Evolutionary conservation across 2,329 filamentous ascomycete genomes (phyloP).

Genomic region (Aspergillus vadensis): DNA sequence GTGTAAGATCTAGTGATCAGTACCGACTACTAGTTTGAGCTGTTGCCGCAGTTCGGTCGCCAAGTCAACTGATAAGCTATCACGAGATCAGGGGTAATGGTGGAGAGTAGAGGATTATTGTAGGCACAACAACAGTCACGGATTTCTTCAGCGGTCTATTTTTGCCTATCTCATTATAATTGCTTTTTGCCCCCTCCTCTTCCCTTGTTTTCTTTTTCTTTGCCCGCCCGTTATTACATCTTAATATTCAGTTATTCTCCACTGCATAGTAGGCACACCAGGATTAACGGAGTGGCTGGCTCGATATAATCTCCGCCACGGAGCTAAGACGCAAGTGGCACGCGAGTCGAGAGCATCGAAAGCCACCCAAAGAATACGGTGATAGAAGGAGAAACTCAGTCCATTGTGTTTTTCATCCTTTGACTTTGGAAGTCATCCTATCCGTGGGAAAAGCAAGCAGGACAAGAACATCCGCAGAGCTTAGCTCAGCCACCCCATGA

Average conservation of each 20-base stretch:
- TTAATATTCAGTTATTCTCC: background rate
- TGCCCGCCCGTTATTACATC: background rate
- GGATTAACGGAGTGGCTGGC: background rate
- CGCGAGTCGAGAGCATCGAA: background rate
- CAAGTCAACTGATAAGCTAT: slow-evolving; percentile 18
- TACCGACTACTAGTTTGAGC: no score
- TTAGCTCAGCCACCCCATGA: slow-evolving; percentile 4
- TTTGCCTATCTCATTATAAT: background rate
- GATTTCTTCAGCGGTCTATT: background rate
- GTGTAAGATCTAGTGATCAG: background rate
- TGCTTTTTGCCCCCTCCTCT: background rate
- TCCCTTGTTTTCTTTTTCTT: background rate
- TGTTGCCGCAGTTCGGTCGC: slow-evolving; percentile 4
- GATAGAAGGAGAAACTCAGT: background rate
- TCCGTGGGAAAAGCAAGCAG: background rate
- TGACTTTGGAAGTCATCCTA: background rate
- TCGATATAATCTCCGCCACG: background rate
- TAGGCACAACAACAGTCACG: background rate
- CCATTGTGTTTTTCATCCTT: background rate
- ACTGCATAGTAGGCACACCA: background rate
- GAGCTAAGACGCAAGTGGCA: background rate
- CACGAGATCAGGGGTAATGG: background rate
- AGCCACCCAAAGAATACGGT: background rate
- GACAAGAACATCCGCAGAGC: background rate
- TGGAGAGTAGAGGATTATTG: background rate